Percentiles rank a stretch among this genome's conserved stretches.
These are phyloP conservation scores for Beauveria medogensis DNA, from an alignment of 2,329 filamentous ascomycete genomes.

Conservation along the genomic window DNA sequence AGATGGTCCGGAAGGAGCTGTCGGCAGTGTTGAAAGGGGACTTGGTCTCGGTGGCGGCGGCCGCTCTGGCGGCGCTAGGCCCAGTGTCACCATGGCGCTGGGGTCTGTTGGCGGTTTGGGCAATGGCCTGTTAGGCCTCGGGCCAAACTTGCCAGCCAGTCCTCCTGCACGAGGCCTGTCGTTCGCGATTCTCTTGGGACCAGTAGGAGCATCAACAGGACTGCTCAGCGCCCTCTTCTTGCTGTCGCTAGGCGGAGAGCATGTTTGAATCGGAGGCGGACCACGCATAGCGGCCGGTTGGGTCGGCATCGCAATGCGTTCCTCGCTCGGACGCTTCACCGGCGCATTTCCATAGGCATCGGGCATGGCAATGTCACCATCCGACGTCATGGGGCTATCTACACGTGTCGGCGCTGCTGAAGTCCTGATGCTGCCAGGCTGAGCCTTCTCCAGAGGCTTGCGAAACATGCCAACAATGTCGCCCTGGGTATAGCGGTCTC, in stretches of 20 bases:
- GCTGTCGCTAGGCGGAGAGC: conserved; percentile 17
- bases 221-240: conserved; percentile 40
- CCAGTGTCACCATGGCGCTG: conserved; percentile 44
- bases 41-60: conserved; percentile 23
- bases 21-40: conserved; percentile 6
- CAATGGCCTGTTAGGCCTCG: conserved; percentile 19
- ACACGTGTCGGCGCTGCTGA: conserved; percentile 14
- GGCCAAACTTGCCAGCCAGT: conserved; percentile 29
- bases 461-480: conserved; percentile 43
- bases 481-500: conserved; percentile 69
- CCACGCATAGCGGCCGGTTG: conserved; percentile 16
- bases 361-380: conserved; percentile 11
- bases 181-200: conserved; percentile 32
- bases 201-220: conserved; percentile 22
- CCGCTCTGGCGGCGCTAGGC: conserved; percentile 37
- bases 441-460: conserved; percentile 32
- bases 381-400: background rate
- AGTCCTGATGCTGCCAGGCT: conserved; percentile 14
- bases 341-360: background rate
- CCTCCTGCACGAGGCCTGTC: conserved; percentile 22
- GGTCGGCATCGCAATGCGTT: conserved; percentile 5
- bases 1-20: conserved; percentile 17
- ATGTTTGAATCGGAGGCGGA: conserved; percentile 33
- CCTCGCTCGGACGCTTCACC: background rate
- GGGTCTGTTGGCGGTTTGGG: conserved; percentile 35